Base-by-base conservation (phyloP, 257 asterid species). In the Fraxinus pennsylvanica region DNA sequence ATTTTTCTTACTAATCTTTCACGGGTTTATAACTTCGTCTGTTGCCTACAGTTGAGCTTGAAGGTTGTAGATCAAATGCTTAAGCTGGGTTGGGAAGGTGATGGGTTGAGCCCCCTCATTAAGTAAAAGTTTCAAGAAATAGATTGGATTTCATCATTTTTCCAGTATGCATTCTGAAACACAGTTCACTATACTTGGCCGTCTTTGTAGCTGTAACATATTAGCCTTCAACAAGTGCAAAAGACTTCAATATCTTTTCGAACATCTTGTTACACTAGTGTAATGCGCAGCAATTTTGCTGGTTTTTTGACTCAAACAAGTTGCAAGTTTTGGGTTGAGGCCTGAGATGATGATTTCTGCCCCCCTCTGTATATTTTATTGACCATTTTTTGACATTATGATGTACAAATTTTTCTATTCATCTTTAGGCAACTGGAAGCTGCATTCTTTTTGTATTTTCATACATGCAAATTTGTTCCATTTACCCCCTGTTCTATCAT, bases 41-140 rank as follows among this genome's bases (percentile, higher is more conserved):
- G 39, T 73, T 72, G 57, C 76, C 67, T 82, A 88, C 92, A 95
- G 99, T 85, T 95, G 92, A 95, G 99, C 88, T 87, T 95, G 84
- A 95, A 95, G 95, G 98, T 95, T 68, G 98, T 95, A 13, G 97
- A 95, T 88, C 99, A 93, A 30, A 91, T 95, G 99, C 96, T 95
- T 71, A 93, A 92, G 86, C 92, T 95, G 79, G 98, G 99, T 47
- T 95, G 99, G 98, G 98, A 91, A 86, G 97, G 98, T 77, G 97
- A 92, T 73, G 98, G 98, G 41, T 84, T 94, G 75, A 86, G 87
- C 82, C 97, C 97, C 74, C 88, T 95, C 73, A 90, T 92, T 22
- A 86, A 90, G 86, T 92, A 86, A 87, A 74, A 36, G 74, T 71
- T 71, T 57, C 69, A 10, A 1, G 2, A 22, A 22, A 63, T 25